A percentile compares a stretch with the other conserved stretches of the same genome.
These are phyloP conservation scores for Phytophthora pseudosyringae DNA, from an alignment of 352 stramenopile species.

Conservation along the genomic window DNA sequence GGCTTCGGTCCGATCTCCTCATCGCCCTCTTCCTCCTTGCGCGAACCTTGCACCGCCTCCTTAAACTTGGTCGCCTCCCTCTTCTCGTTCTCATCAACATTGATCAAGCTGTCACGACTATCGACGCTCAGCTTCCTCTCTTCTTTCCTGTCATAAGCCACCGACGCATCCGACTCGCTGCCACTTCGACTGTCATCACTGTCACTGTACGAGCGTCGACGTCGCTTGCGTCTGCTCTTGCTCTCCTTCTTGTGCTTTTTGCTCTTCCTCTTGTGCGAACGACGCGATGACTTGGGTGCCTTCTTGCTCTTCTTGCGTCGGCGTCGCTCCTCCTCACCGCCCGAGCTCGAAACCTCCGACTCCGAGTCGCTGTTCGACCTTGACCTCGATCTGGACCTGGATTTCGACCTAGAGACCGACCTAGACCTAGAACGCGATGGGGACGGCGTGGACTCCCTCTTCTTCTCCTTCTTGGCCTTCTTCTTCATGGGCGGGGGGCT, in stretches of 20 bases:
- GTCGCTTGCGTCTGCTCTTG: constrained; percentile 33
- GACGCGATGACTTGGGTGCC: constrained; percentile 42
- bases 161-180: constrained; percentile 34
- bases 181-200: constrained; percentile 35
- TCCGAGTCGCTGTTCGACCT: constrained; percentile 32
- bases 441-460: constrained; percentile 21
- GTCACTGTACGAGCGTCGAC: constrained; percentile 32
- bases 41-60: constrained; percentile 76
- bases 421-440: constrained; percentile 25
- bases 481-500: constrained; percentile 66
- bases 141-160: constrained; percentile 36
- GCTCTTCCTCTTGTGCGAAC: constrained; percentile 49
- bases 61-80: constrained; percentile 91
- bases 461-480: constrained; percentile 51
- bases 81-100: constrained; percentile 62
- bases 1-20: constrained; percentile 90
- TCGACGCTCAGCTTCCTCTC: constrained; percentile 20
- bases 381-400: constrained; percentile 22
- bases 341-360: constrained; percentile 39
- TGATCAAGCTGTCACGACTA: constrained; percentile 9
- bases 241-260: constrained; percentile 46
- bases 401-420: constrained; percentile 18
- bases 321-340: constrained; percentile 42
- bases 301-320: constrained; percentile 44
- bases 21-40: constrained; percentile 74